Conservation (phyloP, 768 basidiomycete genomes). For the Clitopilus passeckerianus region DNA sequence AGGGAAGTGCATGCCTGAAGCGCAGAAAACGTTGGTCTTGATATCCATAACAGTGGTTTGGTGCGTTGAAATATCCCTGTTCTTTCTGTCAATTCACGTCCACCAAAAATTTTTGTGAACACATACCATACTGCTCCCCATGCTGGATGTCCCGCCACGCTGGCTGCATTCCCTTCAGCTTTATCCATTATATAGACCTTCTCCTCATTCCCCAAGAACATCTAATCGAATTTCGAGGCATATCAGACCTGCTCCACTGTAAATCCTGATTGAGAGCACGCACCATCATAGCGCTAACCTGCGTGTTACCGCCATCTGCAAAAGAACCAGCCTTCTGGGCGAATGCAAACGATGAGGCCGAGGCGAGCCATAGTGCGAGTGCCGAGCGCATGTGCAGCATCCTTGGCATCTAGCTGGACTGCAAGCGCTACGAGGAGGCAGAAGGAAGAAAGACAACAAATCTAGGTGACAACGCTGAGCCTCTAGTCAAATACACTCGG, state of each 20-base stretch:
- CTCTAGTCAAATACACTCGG: conserved; percentile 1
- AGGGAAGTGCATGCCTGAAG: conserved; percentile 78
- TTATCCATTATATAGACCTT: conserved; percentile 94
- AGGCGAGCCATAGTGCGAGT: conserved; percentile 41
- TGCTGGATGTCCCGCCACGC: conserved; percentile 66
- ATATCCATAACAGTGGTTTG: conserved; percentile 67
- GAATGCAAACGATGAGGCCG: conserved; percentile 21
- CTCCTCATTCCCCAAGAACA: conserved; percentile 75
- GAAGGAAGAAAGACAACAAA: background rate
- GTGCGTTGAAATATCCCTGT: conserved; percentile 60
- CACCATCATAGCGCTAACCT: conserved; percentile 51
- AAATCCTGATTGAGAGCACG: conserved; percentile 10
- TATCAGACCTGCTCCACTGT: background rate
- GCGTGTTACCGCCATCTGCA: conserved; percentile 38
- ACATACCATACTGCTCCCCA: conserved; percentile 68
- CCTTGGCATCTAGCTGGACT: background rate
- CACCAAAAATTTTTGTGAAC: background rate
- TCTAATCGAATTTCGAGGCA: conserved; percentile 28
- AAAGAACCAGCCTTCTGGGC: conserved; percentile 39
- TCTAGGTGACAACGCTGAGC: background rate
- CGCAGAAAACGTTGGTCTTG: conserved; percentile 71
- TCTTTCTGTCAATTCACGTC: background rate
- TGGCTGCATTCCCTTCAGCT: conserved; percentile 68
- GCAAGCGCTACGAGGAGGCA: background rate
- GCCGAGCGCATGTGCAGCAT: conserved; percentile 9